Evolutionary conservation across 306 rosid genomes (phyloP), one percentile per base, ranked within the genome.

Genomic region (Morella rubra): DNA sequence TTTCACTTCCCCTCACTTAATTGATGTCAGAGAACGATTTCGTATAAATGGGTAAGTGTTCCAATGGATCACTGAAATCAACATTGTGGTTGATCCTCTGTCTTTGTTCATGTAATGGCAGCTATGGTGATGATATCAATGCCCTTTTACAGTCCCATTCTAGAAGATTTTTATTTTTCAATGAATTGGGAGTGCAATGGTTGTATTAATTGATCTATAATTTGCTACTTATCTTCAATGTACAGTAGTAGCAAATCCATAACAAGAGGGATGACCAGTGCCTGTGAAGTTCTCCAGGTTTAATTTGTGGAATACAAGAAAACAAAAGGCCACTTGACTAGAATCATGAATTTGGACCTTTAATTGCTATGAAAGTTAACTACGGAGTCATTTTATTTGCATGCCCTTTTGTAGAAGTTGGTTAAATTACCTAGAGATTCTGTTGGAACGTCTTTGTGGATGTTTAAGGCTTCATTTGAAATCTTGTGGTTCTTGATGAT

Each of bases 11-110:
- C 91, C 91, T 86, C 88, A 86, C 77, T 80, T 86, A 68, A 88
- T 90, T 47, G 96, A 90, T 8, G 90, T 90, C 74, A 85, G 91
- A 37, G 96, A 90, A 79, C 83, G 96, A 74, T 81, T 90, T 82
- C 92, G 92, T 44, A 52, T 90, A 81, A 82, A 90, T 73, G 96
- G 92, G 96, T 90, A 58, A 81, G 91, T 84, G 78, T 73, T 85
- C 58, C 60, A 69, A 40, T 71, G 46, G 40, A 52, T 44, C 73
- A 37, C 5, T 18, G 32, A 20, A 72, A 65, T 42, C 71, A 40
- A 65, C 7, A 41, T 65, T 65, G 71, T 65, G 15, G 16, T 65
- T 65, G 14, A 32, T 58, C 1, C 37, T 24, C 7, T 22, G 14
- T 51, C 55, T 12, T 16, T 22, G 10, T 65, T 12, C 18, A 2